Conservation (phyloP, 106 monocot genomes). For the Narthecium ossifragum region DNA sequence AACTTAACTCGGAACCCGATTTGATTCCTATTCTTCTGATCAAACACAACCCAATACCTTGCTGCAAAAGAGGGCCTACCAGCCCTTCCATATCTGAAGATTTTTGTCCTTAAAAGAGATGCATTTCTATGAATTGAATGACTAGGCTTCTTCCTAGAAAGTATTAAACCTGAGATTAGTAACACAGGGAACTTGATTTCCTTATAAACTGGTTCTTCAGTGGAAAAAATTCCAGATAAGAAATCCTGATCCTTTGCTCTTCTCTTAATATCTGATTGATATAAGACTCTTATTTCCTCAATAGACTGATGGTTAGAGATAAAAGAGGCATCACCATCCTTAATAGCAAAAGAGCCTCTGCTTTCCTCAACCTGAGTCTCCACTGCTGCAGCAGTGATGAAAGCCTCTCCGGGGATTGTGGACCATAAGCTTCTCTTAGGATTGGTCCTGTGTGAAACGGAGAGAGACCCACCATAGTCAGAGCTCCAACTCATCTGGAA, state of each 20-base stretch:
- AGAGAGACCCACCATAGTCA: conserved; percentile 33
- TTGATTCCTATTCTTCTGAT: conserved; percentile 45
- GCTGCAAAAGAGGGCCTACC: conserved; percentile 20
- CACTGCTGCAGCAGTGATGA: conserved; percentile 53
- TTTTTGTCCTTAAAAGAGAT: not conserved
- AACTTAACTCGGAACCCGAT: conserved; percentile 51
- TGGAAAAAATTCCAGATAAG: conserved; percentile 7
- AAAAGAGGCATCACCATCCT: conserved; percentile 32
- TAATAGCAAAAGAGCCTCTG: conserved; percentile 63
- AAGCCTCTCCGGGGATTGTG: conserved; percentile 57
- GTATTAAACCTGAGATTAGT: conserved; percentile 39
- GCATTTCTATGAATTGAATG: not conserved
- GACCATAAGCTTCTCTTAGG: conserved; percentile 40
- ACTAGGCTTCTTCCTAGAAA: conserved; percentile 20
- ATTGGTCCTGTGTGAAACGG: conserved; percentile 26
- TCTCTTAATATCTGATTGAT: conserved; percentile 23
- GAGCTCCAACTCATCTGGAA: conserved; percentile 42
- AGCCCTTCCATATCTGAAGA: not conserved
- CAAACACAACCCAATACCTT: conserved; percentile 50
- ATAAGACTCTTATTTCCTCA: conserved; percentile 33
- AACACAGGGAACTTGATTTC: conserved; percentile 26
- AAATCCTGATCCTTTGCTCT: conserved; percentile 12
- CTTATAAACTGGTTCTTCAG: not conserved
- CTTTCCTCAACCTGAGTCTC: conserved; percentile 60
- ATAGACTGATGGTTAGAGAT: conserved; percentile 44